Evolutionary conservation across 257 asterid species (phyloP).

Genomic region (Plantago major): DNA sequence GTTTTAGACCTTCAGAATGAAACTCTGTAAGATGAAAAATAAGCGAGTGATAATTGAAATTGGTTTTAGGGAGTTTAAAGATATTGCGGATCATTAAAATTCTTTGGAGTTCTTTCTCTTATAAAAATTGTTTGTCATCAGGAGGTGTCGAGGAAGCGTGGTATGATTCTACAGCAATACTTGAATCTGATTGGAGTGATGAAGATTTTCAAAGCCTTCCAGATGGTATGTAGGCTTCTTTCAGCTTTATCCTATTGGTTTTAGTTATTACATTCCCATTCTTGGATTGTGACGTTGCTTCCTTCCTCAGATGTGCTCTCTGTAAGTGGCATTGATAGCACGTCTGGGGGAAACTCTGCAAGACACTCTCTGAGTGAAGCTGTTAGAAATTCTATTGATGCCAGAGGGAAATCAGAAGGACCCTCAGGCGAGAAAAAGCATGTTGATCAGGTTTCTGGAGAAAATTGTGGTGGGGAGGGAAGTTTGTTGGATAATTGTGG

Average conservation of each 20-base stretch:
- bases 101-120: too few species aligned
- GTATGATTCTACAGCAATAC: conserved; percentile 71
- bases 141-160: conserved; percentile 85
- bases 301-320: conserved; percentile 50
- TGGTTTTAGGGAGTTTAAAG: too few species aligned
- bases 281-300: neutral
- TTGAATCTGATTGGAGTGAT: conserved; percentile 86
- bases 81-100: too few species aligned
- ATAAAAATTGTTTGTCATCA: conserved; percentile 15
- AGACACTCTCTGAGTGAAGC: conserved; percentile 40
- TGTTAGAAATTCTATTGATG: conserved; percentile 31
- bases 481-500: conserved; percentile 74
- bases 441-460: conserved; percentile 57
- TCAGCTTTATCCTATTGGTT: neutral
- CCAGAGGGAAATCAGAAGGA: conserved; percentile 38
- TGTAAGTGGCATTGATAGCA: conserved; percentile 41
- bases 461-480: conserved; percentile 41
- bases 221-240: conserved; percentile 51
- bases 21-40: too few species aligned
- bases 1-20: too few species aligned
- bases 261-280: neutral
- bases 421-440: conserved; percentile 32
- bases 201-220: conserved; percentile 89
- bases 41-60: too few species aligned
- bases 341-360: conserved; percentile 27